phyloP scores from a whole-genome alignment of 2,329 filamentous ascomycete species.

The Myriangium duriaei region DNA sequence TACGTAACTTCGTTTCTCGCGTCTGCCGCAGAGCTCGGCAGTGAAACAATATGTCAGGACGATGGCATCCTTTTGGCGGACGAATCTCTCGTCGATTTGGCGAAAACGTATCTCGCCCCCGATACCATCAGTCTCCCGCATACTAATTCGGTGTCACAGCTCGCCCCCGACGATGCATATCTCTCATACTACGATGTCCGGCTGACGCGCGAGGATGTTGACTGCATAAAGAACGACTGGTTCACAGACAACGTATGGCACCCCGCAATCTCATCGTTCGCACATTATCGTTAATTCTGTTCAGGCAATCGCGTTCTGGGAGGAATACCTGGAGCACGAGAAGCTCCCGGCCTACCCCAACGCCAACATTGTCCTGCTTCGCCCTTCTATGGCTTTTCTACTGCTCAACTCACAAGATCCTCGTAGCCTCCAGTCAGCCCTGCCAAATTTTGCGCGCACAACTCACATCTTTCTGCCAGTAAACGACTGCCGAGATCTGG shows the following conservation, averaged over 20 bases:
- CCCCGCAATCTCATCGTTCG: background rate
- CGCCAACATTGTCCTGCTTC: constrained; percentile 78
- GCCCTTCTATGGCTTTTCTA: constrained; percentile 85
- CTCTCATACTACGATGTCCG: constrained; percentile 47
- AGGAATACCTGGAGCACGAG: constrained; percentile 90
- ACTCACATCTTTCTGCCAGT: constrained; percentile 94
- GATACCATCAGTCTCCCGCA: background rate
- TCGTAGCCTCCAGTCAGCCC: constrained; percentile 47
- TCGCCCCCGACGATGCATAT: constrained; percentile 51
- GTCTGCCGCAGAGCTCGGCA: no score
- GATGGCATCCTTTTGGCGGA: constrained; percentile 43
- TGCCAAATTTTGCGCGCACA: constrained; percentile 67
- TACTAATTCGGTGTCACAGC: constrained; percentile 1
- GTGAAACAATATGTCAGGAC: no score
- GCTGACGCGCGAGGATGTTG: constrained; percentile 85
- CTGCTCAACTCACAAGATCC: constrained; percentile 61
- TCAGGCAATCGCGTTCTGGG: constrained; percentile 92
- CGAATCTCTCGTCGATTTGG: constrained; percentile 40
- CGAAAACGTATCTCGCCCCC: constrained; percentile 30
- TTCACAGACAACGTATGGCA: constrained; percentile 76
- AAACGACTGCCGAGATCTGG: constrained; percentile 71
- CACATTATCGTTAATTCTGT: background rate
- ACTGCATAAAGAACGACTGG: constrained; percentile 85
- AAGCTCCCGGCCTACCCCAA: constrained; percentile 67
- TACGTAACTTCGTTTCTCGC: no score